Conservation (phyloP, 2,329 filamentous ascomycete species). For the Ophiostoma piceae region DNA sequence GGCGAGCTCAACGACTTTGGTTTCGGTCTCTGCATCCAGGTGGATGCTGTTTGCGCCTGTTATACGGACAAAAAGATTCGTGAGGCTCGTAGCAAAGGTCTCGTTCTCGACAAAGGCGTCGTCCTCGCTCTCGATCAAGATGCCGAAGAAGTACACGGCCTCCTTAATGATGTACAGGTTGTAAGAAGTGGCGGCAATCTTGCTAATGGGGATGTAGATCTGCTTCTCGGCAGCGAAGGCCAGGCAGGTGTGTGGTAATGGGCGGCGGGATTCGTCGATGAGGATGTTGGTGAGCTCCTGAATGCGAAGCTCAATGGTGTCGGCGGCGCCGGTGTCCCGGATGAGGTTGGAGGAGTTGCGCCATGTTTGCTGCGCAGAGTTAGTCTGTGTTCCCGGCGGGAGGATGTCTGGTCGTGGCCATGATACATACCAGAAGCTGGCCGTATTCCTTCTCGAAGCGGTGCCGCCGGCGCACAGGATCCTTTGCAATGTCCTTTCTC, state of each 20-base stretch:
- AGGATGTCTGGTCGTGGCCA: background rate
- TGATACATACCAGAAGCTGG: constrained; percentile 50
- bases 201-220: constrained; percentile 82
- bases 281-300: constrained; percentile 67
- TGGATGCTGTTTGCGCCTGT: constrained; percentile 67
- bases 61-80: constrained; percentile 76
- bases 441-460: constrained; percentile 63
- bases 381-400: background rate
- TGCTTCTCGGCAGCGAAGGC: constrained; percentile 79
- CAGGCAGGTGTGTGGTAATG: constrained; percentile 86
- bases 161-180: constrained; percentile 82
- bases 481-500: constrained; percentile 56
- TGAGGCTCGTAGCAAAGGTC: constrained; percentile 78
- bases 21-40: constrained; percentile 76
- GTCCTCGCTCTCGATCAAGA: constrained; percentile 91
- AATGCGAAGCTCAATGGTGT: constrained; percentile 57
- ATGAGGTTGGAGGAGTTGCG: constrained; percentile 56
- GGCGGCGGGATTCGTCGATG: constrained; percentile 81
- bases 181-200: constrained; percentile 79
- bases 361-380: constrained; percentile 49
- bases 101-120: constrained; percentile 88
- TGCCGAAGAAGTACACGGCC: constrained; percentile 80
- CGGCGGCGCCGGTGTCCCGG: constrained; percentile 56
- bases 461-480: constrained; percentile 59
- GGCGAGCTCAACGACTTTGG: constrained; percentile 81